phyloP scores from a whole-genome alignment of 805 yeast genomes.

The Vanderwaltozyma verrucispora region DNA sequence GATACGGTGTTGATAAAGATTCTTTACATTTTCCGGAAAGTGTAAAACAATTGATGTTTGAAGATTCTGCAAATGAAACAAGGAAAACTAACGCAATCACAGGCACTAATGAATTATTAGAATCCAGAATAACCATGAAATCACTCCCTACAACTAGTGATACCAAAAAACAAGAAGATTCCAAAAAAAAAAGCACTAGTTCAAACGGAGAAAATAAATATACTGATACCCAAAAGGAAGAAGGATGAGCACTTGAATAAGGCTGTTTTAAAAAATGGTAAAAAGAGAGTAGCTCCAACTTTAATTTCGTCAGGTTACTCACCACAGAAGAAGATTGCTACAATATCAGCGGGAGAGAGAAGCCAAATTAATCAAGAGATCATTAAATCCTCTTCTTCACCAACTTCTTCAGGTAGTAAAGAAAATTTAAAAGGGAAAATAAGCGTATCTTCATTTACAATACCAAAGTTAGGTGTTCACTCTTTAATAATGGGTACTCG shows the following conservation, averaged over 20 bases:
- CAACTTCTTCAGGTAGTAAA: background rate
- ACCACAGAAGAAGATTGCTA: constrained; percentile 6
- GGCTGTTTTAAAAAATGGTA: constrained; percentile 64
- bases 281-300: constrained; percentile 64
- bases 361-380: background rate
- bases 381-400: background rate
- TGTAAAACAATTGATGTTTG: constrained; percentile 63
- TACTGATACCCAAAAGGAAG: constrained; percentile 23
- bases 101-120: constrained; percentile 5
- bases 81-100: too few relatives aligned
- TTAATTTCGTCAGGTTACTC: constrained; percentile 40
- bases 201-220: constrained; percentile 9
- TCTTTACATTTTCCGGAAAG: constrained; percentile 81
- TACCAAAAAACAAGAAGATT: background rate
- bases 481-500: constrained; percentile 52
- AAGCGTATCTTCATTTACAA: constrained; percentile 35
- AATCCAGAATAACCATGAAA: constrained; percentile 4
- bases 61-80: constrained; percentile 46
- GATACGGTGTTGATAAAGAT: constrained; percentile 85
- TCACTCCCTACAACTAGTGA: background rate
- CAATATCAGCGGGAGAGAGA: background rate
- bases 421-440: constrained; percentile 19
- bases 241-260: constrained; percentile 28
- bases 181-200: background rate
- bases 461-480: constrained; percentile 58